phyloP scores from a whole-genome alignment of 331 rosid species.

The Quercus lobata region DNA sequence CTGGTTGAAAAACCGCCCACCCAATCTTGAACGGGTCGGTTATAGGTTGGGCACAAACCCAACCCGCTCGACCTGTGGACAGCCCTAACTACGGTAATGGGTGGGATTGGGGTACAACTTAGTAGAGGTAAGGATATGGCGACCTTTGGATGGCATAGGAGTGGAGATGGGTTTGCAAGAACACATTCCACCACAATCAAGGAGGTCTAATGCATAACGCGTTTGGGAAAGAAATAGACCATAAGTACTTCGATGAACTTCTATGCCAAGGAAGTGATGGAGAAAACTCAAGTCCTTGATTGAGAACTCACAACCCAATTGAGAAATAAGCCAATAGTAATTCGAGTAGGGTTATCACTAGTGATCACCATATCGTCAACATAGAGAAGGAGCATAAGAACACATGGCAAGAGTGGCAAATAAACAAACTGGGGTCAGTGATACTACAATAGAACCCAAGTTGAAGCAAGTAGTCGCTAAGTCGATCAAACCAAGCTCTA shows the following conservation, averaged over 20 bases:
- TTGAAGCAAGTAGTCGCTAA: no score
- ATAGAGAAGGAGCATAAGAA: no score
- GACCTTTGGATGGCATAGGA: neutral
- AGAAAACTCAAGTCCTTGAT: neutral
- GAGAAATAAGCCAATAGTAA: neutral
- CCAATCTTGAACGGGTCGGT: no score
- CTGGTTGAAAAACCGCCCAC: no score
- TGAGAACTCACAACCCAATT: neutral
- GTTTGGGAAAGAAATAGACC: neutral
- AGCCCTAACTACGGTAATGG: no score
- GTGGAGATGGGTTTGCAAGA: neutral
- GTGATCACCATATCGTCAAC: neutral
- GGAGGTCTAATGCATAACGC: neutral
- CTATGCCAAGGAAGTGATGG: no score
- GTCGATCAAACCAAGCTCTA: no score
- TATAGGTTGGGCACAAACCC: no score
- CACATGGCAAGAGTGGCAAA: no score
- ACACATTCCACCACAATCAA: neutral
- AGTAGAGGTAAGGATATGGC: neutral
- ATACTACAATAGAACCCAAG: no score
- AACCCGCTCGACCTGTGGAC: rapidly evolving
- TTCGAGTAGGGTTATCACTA: neutral
- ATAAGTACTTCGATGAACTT: neutral
- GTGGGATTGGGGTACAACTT: neutral
- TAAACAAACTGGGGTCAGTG: no score